Percentiles rank a stretch among this genome's conserved stretches.
Conservation (phyloP, 169 alveolate species). For the Plasmodium vinckei region DNA sequence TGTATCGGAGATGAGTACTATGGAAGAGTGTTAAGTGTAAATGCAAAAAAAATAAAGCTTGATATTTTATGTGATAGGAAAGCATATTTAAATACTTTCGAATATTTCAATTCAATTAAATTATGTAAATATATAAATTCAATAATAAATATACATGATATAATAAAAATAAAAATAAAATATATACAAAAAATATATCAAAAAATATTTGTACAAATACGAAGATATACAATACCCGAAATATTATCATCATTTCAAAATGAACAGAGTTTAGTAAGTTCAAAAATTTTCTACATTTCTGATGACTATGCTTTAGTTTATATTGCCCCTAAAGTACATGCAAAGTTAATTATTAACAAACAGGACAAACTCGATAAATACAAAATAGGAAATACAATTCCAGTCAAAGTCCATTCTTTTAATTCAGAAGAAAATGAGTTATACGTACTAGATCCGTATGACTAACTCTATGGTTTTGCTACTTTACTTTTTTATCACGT, state of each 20-base stretch:
- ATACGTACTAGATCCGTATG: constrained; percentile 6
- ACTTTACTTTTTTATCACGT: too few species aligned
- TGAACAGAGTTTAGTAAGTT: constrained; percentile 3
- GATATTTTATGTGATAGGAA: constrained; percentile 73
- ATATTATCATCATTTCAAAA: constrained; percentile 57
- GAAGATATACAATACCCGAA: constrained; percentile 41
- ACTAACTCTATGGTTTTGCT: too few species aligned
- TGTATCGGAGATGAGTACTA: constrained; percentile 48
- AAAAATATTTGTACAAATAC: constrained; percentile 40
- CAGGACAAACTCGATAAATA: constrained; percentile 7
- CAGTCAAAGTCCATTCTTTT: constrained; percentile 16
- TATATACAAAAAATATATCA: constrained; percentile 33
- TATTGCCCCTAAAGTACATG: constrained; percentile 56
- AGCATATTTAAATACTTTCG: constrained; percentile 62
- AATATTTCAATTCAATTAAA: constrained; percentile 9
- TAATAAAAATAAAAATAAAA: constrained; percentile 50
- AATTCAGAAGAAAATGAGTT: constrained; percentile 23
- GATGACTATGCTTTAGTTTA: constrained; percentile 22
- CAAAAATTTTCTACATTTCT: constrained; percentile 14
- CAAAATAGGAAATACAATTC: constrained; percentile 12
- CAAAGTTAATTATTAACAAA: constrained; percentile 8
- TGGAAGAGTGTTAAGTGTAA: constrained; percentile 60
- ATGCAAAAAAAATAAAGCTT: constrained; percentile 31
- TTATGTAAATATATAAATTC: constrained; percentile 36
- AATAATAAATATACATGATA: constrained; percentile 41